Base-by-base conservation (phyloP, 495 filamentous ascomycete genomes). In the Wilcoxina mikolae region DNA sequence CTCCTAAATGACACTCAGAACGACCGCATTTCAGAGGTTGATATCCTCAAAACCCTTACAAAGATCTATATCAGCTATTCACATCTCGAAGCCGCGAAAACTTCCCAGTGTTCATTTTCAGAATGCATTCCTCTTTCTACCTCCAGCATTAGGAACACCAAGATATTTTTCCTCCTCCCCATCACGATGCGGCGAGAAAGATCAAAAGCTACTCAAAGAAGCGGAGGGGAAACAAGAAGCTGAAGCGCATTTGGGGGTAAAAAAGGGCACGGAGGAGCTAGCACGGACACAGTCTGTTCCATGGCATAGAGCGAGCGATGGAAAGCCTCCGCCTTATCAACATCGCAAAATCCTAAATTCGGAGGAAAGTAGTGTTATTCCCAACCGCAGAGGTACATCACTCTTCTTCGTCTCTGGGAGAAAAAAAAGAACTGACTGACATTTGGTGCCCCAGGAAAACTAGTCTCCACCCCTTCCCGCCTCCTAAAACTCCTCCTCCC, bases 401-500 rank as follows among this genome's bases (percentile, higher is more conserved):
- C 27, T 20, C 22, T 47, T 28, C 70, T 22, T 59, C 70, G 29
- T 69, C 59, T 54, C 68, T 73, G 48, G 71, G 76, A 17, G 73
- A 76, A 11, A 78, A 83, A 20, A 10, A 10, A 27, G 11, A 73
- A 79, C 73, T 0, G 81, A 82, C 41, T 15, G 2, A 49, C 29
- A 29, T 22, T 48, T 42, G 11, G 48, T 28, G 10, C 9, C 9
- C 44, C n/a, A 93, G 87, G 87, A 35, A 94, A 90, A 69, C 76
- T 96, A 25, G 73, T 95, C 41, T 90, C 89, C 0, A 95, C 90
- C 0, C 89, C 90, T 0, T 91, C 86, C 0, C 78, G 86, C 4
- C 78, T 94, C 35, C 78, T 96, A 29, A 96, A 95, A 68, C 71
- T 96, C 15, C 82, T 95, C 22, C 73, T 95, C 5, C 89, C 89